These are phyloP conservation scores for Fusarium sp. DNA, from an alignment of 2,329 filamentous ascomycete genomes.

Conservation along the genomic window DNA sequence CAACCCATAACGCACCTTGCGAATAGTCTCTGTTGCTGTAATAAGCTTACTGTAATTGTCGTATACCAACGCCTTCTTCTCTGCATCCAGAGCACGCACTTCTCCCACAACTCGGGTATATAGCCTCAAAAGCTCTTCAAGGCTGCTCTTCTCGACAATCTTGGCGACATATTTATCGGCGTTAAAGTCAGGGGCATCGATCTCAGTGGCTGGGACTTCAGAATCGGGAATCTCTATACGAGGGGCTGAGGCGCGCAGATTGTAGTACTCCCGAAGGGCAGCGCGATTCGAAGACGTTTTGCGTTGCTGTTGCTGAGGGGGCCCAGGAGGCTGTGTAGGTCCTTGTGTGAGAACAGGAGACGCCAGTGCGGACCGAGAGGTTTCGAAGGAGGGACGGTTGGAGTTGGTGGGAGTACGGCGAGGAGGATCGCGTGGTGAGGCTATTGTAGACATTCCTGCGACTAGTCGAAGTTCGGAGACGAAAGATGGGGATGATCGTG, in stretches of 20 bases:
- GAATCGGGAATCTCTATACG: constrained; percentile 59
- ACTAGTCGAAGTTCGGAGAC: neutral
- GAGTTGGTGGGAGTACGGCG: constrained; percentile 76
- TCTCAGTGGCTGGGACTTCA: constrained; percentile 73
- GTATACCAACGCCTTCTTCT: constrained; percentile 96
- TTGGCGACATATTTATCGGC: constrained; percentile 73
- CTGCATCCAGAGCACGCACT: constrained; percentile 89
- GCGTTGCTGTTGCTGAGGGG: constrained; percentile 30
- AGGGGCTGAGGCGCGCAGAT: constrained; percentile 65
- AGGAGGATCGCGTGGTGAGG: constrained; percentile 69
- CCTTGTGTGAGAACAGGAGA: constrained; percentile 57
- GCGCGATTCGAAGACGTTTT: constrained; percentile 75
- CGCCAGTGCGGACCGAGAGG: constrained; percentile 66
- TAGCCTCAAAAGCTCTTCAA: constrained; percentile 75
- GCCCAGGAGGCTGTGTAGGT: constrained; percentile 10
- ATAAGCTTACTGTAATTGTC: constrained; percentile 99
- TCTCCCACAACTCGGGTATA: constrained; percentile 81
- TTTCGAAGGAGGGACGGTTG: constrained; percentile 77
- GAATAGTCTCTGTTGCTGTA: constrained; percentile 94
- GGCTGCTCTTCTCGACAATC: constrained; percentile 68
- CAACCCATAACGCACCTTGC: constrained; percentile 62
- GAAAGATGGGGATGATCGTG: neutral
- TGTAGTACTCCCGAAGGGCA: constrained; percentile 94
- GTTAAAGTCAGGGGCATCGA: constrained; percentile 80
- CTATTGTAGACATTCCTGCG: constrained; percentile 70